Conservation (phyloP, 345 rosid species). For the Salix caprea region DNA sequence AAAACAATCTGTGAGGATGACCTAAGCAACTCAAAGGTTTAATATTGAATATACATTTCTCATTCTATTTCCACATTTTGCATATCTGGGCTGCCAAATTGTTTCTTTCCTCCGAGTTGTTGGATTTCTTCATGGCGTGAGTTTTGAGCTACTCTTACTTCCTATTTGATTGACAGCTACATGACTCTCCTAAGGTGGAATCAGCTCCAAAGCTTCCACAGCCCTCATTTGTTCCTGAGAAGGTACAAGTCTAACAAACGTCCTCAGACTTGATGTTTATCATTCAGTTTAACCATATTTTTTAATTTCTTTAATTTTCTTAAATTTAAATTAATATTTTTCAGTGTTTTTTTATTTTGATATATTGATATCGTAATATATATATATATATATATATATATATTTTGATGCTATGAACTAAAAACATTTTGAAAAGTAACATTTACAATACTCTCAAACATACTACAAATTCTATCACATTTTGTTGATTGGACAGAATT, state of each 20-base stretch:
- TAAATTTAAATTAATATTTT: no score
- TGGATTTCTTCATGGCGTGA: not conserved
- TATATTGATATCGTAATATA: no score
- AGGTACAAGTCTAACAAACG: conserved; percentile 28
- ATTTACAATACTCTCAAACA: not conserved
- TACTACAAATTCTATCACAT: not conserved
- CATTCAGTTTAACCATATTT: no score
- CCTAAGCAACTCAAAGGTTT: conserved; percentile 38
- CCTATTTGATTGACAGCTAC: conserved; percentile 30
- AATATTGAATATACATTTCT: not conserved
- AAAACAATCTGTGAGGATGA: conserved; percentile 50
- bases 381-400: no score
- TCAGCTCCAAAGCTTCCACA: conserved; percentile 23
- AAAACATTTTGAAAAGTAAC: no score
- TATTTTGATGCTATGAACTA: no score
- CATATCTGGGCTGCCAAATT: not conserved
- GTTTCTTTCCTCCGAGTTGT: not conserved
- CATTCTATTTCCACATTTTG: not conserved
- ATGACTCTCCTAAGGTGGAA: conserved; percentile 32
- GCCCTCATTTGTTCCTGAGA: conserved; percentile 30
- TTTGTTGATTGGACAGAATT: no score
- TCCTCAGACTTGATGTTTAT: not conserved
- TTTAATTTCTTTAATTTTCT: no score
- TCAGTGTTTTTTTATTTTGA: no score
- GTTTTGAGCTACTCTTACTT: not conserved